Base-by-base conservation (phyloP, 176 grass and related monocot genomes). In the Juncus inflexus region DNA sequence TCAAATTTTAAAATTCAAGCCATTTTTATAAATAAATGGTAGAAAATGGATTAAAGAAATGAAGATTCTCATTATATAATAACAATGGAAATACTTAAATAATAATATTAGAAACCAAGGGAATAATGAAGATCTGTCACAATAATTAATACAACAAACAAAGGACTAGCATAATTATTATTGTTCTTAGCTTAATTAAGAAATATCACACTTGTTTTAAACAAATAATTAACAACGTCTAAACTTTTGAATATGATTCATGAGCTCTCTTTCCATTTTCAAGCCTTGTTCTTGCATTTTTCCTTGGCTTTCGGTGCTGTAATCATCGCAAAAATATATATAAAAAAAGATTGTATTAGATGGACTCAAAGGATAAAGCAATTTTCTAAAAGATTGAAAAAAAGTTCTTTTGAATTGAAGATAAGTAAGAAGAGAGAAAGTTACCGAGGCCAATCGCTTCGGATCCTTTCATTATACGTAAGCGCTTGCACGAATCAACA, bases 381-480 rank as follows among this genome's bases (percentile, higher is more conserved):
- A 49, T 5, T 6, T 10, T 76, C 37, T 53, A 59, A 37, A 60
- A 50, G 11, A 62, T 28, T 9, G 51, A 11, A 9, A 40, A 67
- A 41, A 58, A 42, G 1, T 71, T 56, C 62, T 52, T 83, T 95
- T 61, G 45, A 53, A 37, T 38, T 61, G 28, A 78, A 76, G 69
- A 56, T 15, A 81, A 81, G 47, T 80, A 62, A 15, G 41, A 40
- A 28, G 58, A 3, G 80, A 75, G 42, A 62, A 15, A 86, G 82
- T 84, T 42, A 99, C 94, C 85, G 54, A 99, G 88, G 70, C 88
- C 94, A 35, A 92, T 89, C 55, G 94, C 94, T 82, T 99, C 94
- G 16, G 94, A 92, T 72, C 88, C 81, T 82, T 86, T 99, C 94
- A 92, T 99, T 80, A 99, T 99, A 77, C 94, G 74, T 70, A 99